A percentile compares a stretch with the other conserved stretches of the same genome.
These are phyloP conservation scores for Boletus speciosus DNA, from an alignment of 768 basidiomycete species.

Conservation along the genomic window DNA sequence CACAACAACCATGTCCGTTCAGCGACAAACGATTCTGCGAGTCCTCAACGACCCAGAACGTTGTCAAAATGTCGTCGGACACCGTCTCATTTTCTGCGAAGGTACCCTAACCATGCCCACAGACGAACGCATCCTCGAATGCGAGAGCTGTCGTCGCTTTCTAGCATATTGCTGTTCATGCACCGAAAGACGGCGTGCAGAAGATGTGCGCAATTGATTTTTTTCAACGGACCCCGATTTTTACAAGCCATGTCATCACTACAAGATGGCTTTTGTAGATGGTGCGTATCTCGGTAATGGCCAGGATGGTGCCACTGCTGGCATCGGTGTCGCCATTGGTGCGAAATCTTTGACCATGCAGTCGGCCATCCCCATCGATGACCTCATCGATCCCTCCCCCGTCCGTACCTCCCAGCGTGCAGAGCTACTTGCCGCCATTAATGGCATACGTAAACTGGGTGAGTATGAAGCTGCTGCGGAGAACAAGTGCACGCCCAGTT, in stretches of 20 bases:
- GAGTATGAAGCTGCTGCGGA: background rate
- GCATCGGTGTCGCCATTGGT: constrained; percentile 26
- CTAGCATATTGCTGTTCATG: background rate
- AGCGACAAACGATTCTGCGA: background rate
- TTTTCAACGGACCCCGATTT: background rate
- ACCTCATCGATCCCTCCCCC: constrained; percentile 13
- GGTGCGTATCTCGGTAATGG: background rate
- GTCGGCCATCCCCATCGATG: constrained; percentile 20
- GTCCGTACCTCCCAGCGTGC: constrained; percentile 18
- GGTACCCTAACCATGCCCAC: background rate
- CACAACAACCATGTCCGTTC: background rate
- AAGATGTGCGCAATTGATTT: background rate
- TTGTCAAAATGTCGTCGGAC: background rate
- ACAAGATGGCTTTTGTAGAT: background rate
- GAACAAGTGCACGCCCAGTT: background rate
- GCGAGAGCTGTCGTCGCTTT: background rate
- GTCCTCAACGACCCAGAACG: background rate
- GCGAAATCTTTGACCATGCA: background rate
- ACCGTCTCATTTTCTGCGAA: background rate
- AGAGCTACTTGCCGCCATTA: constrained; percentile 1
- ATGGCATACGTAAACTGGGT: background rate
- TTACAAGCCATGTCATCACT: constrained; percentile 17
- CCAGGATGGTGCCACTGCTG: constrained; percentile 21
- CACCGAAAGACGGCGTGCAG: background rate
- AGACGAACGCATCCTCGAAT: constrained; percentile 2